These are phyloP conservation scores for Silene coronaria DNA, from an alignment of 179 eudicot genomes.

Conservation along the genomic window DNA sequence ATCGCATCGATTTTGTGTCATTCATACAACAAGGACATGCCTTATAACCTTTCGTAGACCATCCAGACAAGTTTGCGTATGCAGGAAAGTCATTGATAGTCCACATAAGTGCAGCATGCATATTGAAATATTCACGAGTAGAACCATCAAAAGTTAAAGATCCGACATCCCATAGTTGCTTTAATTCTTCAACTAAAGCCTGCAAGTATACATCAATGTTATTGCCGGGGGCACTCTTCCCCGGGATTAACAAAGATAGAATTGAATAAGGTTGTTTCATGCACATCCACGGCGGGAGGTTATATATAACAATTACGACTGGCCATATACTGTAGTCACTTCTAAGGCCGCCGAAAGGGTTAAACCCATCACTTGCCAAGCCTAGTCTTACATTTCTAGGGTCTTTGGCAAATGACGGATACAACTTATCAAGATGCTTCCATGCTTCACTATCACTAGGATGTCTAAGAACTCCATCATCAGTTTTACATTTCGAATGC, in stretches of 20 bases:
- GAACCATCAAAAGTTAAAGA: neutral
- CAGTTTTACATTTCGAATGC: too few species aligned
- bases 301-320: neutral
- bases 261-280: too few species aligned
- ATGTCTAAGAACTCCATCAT: too few species aligned
- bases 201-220: neutral
- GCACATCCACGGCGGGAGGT: too few species aligned
- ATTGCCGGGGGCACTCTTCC: too few species aligned
- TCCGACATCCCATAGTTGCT: neutral
- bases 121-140: neutral
- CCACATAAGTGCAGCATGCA: neutral
- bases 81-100: slow-evolving; percentile 12
- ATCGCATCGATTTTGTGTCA: neutral
- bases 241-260: too few species aligned
- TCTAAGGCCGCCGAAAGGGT: neutral
- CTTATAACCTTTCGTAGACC: neutral
- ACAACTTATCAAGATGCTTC: neutral
- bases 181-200: neutral
- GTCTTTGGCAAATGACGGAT: neutral
- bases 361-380: neutral
- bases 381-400: slow-evolving; percentile 4
- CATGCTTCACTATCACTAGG: neutral
- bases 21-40: neutral
- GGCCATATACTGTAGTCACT: too few species aligned
- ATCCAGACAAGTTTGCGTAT: neutral